Conservation (phyloP, 768 basidiomycete genomes). For the Sarcomyxa edulis region DNA sequence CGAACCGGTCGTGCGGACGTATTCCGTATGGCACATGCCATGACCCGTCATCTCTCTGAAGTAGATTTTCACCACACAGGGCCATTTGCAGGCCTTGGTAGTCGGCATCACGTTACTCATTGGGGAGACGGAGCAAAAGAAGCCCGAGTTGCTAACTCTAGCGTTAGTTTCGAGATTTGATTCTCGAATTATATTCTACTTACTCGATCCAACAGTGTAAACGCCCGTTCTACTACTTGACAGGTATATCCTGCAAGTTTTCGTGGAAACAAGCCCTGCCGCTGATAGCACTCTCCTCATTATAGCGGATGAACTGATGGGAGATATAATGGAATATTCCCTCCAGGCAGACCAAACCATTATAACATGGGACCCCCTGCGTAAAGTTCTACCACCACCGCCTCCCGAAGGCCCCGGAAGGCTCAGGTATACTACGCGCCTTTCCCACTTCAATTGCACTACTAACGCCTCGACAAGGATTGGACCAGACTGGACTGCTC, state of each 20-base stretch:
- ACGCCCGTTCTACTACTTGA: slow-evolving; percentile 32
- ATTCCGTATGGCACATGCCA: slow-evolving; percentile 26
- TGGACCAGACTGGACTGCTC: slow-evolving; percentile 32
- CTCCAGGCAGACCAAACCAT: slow-evolving; percentile 31
- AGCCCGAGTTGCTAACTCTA: slow-evolving; percentile 27
- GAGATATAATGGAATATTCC: slow-evolving; percentile 32
- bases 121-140: slow-evolving; percentile 38
- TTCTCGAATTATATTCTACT: no score
- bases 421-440: no score
- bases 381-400: slow-evolving; percentile 30
- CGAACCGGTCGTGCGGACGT: slow-evolving; percentile 32
- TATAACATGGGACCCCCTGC: slow-evolving; percentile 32
- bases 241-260: slow-evolving; percentile 15
- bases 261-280: no score
- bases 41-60: slow-evolving; percentile 32
- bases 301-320: slow-evolving; percentile 30
- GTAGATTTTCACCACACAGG: slow-evolving; percentile 33
- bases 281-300: no score
- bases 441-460: no score
- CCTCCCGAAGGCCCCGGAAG: slow-evolving; percentile 29
- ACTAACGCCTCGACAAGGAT: no score
- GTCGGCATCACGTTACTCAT: slow-evolving; percentile 31
- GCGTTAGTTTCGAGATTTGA: no score
- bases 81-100: slow-evolving; percentile 29
- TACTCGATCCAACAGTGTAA: no score